A percentile compares a stretch with the other conserved stretches of the same genome.
Evolutionary conservation across 2,329 filamentous ascomycete genomes (phyloP).

Genomic region (Blastomyces parvus): DNA sequence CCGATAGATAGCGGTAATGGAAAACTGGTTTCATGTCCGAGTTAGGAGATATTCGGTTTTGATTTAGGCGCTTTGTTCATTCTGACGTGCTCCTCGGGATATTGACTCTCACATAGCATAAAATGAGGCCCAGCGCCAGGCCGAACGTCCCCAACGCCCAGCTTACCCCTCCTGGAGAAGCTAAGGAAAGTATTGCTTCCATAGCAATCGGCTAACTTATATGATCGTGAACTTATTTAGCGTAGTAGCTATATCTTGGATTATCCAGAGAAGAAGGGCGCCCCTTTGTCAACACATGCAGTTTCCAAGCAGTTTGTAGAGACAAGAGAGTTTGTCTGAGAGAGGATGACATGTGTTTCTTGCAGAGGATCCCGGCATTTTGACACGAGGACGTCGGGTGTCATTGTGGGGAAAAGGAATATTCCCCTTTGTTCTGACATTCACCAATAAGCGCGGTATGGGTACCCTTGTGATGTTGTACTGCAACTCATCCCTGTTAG

Average conservation of each 20-base stretch:
- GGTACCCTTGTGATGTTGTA: not conserved
- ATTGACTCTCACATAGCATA: not conserved
- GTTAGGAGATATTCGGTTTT: not conserved
- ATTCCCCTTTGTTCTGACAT: not conserved
- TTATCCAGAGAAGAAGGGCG: not conserved
- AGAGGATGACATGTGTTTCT: not conserved
- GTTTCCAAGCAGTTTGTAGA: not conserved
- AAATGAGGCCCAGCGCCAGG: not conserved
- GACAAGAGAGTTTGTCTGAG: not conserved
- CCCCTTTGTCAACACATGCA: not conserved
- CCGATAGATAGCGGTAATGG: slow-evolving; percentile 10
- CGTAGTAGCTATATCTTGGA: not conserved
- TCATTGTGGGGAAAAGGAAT: not conserved
- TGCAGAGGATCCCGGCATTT: not conserved
- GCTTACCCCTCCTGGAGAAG: not conserved
- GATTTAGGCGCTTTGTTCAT: not conserved
- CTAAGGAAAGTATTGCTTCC: not conserved
- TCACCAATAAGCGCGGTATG: not conserved
- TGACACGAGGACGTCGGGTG: not conserved
- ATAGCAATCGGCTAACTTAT: not conserved
- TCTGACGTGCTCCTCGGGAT: not conserved
- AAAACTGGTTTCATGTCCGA: not conserved
- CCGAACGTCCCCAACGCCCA: not conserved
- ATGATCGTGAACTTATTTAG: not conserved
- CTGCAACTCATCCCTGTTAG: not conserved